Evolutionary conservation across 2,329 filamentous ascomycete genomes (phyloP), one percentile per base, ranked within the genome.

Genomic region (Neonectria magnoliae): DNA sequence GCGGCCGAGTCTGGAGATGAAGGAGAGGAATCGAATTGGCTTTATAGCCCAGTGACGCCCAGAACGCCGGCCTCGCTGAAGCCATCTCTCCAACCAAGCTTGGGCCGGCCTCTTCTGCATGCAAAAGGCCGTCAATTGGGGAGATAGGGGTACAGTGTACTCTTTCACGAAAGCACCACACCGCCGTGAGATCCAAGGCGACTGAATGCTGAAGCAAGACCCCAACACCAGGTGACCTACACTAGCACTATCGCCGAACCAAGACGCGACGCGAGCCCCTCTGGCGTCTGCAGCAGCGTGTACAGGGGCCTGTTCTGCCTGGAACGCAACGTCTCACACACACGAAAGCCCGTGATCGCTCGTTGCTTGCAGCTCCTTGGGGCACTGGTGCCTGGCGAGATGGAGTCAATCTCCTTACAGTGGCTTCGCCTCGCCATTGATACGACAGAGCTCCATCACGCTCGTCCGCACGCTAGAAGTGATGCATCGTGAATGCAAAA

Each of bases 341-440:
- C 71, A 62, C 72, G 72, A 74, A 72, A 71, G 53, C 72, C 62
- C 68, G 65, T 73, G 69, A 74, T 64, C 58, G 51, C 50, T 22
- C 11, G 22, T n/a, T 29, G 4, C n/a, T 58, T 44, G 38, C 55
- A 51, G 38, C 55, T 22, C 48, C 38, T 25, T 56, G 52, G 31
- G 13, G 66, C 68, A 56, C 69, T 74, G 71, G 63, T 74, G 72
- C 72, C 72, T 74, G 60, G 62, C 56, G 52, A 29, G 42, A 44
- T 31, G 52, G 42, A 5, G 27, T 41, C 53, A 63, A 47, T 41
- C 16, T 47, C 54, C 41, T 25, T 27, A 42, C 51, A 22, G 45
- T 36, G 18, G 48, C 22, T 41, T 47, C 51, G 27, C 41, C 14
- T 18, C 33, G 5, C 36, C 7, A 16, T 38, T 38, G 36, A 38